Percentiles rank a stretch among this genome's conserved stretches.
Conservation (phyloP, 495 filamentous ascomycete genomes). For the Talaromyces borbonicus region DNA sequence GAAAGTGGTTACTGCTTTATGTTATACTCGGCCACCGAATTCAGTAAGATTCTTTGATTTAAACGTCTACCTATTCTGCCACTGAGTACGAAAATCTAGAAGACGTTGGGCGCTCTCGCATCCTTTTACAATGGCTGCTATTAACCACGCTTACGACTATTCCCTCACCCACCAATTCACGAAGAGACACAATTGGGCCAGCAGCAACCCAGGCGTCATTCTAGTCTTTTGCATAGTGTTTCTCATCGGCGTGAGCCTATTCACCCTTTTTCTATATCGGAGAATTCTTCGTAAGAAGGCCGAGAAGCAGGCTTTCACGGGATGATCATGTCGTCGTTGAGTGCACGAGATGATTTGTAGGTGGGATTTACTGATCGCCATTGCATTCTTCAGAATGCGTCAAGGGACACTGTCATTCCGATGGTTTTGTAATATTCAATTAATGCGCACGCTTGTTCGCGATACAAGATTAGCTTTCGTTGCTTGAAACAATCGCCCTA, state of each 20-base stretch:
- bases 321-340: not conserved
- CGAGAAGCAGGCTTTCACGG: conserved; percentile 15
- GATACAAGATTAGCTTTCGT: too few relatives aligned
- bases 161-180: conserved; percentile 14
- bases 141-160: conserved; percentile 19
- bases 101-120: not conserved
- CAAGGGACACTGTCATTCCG: too few relatives aligned
- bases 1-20: conserved; percentile 1
- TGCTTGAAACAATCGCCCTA: too few relatives aligned
- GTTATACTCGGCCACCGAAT: not conserved
- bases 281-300: conserved; percentile 28
- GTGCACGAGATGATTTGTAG: too few relatives aligned
- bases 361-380: too few relatives aligned
- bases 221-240: conserved; percentile 47
- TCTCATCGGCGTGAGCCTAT: conserved; percentile 32
- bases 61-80: not conserved
- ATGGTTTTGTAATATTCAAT: too few relatives aligned
- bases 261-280: conserved; percentile 34
- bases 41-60: not conserved
- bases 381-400: too few relatives aligned
- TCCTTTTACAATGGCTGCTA: conserved; percentile 25
- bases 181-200: conserved; percentile 38
- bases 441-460: too few relatives aligned
- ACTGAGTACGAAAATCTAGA: not conserved
- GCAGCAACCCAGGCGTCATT: conserved; percentile 39